Evolutionary conservation across 139 green algal species (phyloP).

Genomic region (Coelastrella sp.): DNA sequence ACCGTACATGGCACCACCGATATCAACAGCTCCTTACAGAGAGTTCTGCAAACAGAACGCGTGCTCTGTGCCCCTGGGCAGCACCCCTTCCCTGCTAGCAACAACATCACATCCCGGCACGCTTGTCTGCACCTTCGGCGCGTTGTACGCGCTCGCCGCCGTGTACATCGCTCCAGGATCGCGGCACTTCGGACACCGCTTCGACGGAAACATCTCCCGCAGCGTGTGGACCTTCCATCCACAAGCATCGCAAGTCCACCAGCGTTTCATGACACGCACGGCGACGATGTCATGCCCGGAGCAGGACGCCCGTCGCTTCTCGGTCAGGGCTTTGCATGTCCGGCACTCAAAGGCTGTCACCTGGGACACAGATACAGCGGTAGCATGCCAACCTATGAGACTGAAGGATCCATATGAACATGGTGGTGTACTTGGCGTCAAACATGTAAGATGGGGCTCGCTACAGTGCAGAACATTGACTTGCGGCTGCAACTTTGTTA

Average conservation of each 20-base stretch:
- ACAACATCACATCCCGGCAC: neutral
- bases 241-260: slow-evolving; percentile 36
- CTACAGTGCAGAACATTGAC: too few species aligned
- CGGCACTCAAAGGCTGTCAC: slow-evolving; percentile 46
- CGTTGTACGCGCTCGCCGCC: neutral
- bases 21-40: neutral
- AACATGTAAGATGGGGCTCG: too few species aligned
- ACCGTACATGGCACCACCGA: too few species aligned
- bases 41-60: slow-evolving; percentile 15
- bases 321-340: slow-evolving; percentile 22
- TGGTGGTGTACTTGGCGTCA: too few species aligned
- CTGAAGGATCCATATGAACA: too few species aligned
- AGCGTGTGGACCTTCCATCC: slow-evolving; percentile 38
- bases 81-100: slow-evolving; percentile 14
- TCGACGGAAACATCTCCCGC: neutral
- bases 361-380: neutral
- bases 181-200: slow-evolving; percentile 43
- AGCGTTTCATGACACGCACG: slow-evolving; percentile 36
- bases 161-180: slow-evolving; percentile 23
- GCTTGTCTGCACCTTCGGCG: neutral
- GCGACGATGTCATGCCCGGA: slow-evolving; percentile 16
- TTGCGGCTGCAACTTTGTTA: too few species aligned
- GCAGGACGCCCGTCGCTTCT: slow-evolving; percentile 35
- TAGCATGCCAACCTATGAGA: too few species aligned
- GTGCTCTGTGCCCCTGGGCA: slow-evolving; percentile 37